phyloP scores from a whole-genome alignment of 2,329 filamentous ascomycete genomes.

The Epichloe festucae region DNA sequence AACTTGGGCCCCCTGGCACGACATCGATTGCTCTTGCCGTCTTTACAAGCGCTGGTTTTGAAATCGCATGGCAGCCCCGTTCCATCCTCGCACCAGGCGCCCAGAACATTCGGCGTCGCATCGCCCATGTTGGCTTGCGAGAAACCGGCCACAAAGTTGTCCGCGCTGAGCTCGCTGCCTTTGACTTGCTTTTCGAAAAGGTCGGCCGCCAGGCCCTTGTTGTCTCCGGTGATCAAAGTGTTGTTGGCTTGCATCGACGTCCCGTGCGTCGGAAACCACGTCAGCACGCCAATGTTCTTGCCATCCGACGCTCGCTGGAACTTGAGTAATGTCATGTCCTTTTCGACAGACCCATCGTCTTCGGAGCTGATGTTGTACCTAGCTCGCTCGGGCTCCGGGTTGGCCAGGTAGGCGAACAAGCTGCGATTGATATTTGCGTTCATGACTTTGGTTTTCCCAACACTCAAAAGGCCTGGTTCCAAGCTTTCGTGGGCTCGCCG shows the following conservation, averaged over 20 bases:
- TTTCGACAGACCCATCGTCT: conserved; percentile 45
- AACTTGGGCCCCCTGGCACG: conserved; percentile 60
- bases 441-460: conserved; percentile 47
- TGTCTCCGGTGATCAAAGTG: conserved; percentile 77
- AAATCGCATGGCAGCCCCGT: conserved; percentile 55
- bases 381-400: conserved; percentile 59
- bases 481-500: conserved; percentile 55
- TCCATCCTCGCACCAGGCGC: conserved; percentile 78
- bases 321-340: conserved; percentile 62
- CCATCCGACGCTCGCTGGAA: conserved; percentile 60
- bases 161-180: conserved; percentile 39
- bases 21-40: conserved; percentile 52
- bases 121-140: conserved; percentile 87
- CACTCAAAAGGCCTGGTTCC: conserved; percentile 48
- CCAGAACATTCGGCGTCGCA: conserved; percentile 71
- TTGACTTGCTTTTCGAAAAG: conserved; percentile 63
- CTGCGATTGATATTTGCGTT: conserved; percentile 76
- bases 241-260: conserved; percentile 87
- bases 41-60: conserved; percentile 65
- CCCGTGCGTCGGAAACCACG: conserved; percentile 84
- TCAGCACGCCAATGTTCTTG: conserved; percentile 67
- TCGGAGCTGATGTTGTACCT: conserved; percentile 38
- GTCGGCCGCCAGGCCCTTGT: conserved; percentile 81
- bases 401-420: conserved; percentile 71
- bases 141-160: conserved; percentile 75